Conservation (phyloP, 371 early-diverging fungal species). For the Rhizopus stolonifer region DNA sequence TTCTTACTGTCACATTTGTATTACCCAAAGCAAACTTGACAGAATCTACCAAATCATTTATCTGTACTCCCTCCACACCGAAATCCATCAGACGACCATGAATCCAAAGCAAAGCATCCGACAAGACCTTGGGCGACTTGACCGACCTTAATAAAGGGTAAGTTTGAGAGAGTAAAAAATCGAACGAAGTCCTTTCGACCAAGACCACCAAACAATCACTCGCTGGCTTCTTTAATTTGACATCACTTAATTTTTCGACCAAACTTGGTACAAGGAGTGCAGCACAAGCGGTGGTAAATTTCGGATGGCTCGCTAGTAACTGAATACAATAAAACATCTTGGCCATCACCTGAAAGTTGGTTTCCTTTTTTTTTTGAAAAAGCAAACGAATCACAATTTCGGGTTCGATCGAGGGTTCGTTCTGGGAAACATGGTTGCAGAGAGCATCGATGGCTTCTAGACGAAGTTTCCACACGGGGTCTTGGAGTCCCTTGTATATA, state of each 20-base stretch:
- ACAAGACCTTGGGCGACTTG: constrained; percentile 89
- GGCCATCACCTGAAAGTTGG: constrained; percentile 87
- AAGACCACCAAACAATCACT: constrained; percentile 74
- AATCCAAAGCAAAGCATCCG: constrained; percentile 86
- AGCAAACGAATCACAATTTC: constrained; percentile 83
- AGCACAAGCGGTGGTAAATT: constrained; percentile 73
- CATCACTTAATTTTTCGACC: constrained; percentile 91
- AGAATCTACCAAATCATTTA: constrained; percentile 81
- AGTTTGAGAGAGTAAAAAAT: constrained; percentile 76
- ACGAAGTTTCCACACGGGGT: constrained; percentile 87
- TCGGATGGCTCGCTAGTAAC: constrained; percentile 59
- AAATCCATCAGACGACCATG: constrained; percentile 81
- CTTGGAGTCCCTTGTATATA: constrained; percentile 61
- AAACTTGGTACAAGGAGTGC: constrained; percentile 67
- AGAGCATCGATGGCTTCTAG: constrained; percentile 83
- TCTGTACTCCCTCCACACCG: constrained; percentile 76
- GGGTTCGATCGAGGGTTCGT: constrained; percentile 60
- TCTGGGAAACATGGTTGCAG: constrained; percentile 53
- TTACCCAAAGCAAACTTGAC: constrained; percentile 73
- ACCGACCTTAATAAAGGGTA: constrained; percentile 76
- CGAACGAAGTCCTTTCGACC: constrained; percentile 72
- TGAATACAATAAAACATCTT: constrained; percentile 69
- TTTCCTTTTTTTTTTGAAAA: constrained; percentile 88
- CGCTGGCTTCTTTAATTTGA: constrained; percentile 85
- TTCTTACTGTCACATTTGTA: constrained; percentile 82